A percentile compares a stretch with the other conserved stretches of the same genome.
These are phyloP conservation scores for Gossypium trilobum DNA, from an alignment of 441 rosid species.

Conservation along the genomic window DNA sequence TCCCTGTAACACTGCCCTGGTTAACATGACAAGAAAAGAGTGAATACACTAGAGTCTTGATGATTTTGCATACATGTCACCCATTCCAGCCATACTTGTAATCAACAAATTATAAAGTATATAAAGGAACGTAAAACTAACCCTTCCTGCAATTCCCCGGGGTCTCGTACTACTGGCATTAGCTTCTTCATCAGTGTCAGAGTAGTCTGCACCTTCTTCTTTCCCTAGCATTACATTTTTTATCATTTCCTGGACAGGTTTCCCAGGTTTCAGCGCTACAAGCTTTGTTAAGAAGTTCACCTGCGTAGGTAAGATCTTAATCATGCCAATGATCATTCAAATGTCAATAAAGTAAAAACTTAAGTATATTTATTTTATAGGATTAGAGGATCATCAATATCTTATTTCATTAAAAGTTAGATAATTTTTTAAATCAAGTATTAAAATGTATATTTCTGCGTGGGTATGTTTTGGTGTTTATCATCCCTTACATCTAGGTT, in stretches of 20 bases:
- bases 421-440: not conserved
- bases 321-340: constrained; percentile 12
- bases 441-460: not conserved
- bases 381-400: not conserved
- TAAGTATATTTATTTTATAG: not conserved
- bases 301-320: constrained; percentile 29
- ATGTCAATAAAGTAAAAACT: not conserved
- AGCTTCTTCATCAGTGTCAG: constrained; percentile 32
- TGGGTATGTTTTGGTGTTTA: not conserved
- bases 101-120: not conserved
- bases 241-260: constrained; percentile 62
- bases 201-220: constrained; percentile 77
- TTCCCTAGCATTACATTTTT: constrained; percentile 86
- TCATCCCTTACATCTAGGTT: not conserved
- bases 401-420: not conserved
- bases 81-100: not conserved
- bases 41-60: constrained; percentile 9
- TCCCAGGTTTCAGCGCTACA: constrained; percentile 85
- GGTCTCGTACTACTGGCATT: constrained; percentile 21
- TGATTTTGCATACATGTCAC: not conserved
- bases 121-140: constrained; percentile 22
- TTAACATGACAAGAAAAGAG: constrained; percentile 23
- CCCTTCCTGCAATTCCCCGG: constrained; percentile 66
- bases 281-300: constrained; percentile 84
- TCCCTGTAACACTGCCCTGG: constrained; percentile 69